phyloP scores from a whole-genome alignment of 352 stramenopile genomes.

The Phytopythium aichiense region DNA sequence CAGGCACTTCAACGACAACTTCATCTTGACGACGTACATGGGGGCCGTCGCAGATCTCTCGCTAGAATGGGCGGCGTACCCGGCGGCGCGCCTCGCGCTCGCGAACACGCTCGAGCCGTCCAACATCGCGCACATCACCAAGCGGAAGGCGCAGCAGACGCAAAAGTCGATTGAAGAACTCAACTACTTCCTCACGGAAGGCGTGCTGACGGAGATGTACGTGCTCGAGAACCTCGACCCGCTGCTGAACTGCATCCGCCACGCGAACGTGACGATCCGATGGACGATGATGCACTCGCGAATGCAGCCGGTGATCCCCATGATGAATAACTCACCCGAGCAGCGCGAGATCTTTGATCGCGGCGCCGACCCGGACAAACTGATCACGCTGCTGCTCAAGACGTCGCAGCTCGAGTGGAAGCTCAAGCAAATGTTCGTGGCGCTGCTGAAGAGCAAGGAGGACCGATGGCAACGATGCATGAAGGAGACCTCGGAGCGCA shows the following conservation, averaged over 20 bases:
- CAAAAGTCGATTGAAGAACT: conserved; percentile 86
- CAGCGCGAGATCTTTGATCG: conserved; percentile 83
- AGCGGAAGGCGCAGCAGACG: conserved; percentile 85
- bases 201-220: conserved; percentile 91
- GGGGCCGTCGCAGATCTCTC: conserved; percentile 91
- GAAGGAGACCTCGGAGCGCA: conserved; percentile 85
- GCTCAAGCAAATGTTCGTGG: conserved; percentile 92
- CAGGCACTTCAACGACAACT: conserved; percentile 96
- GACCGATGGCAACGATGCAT: conserved; percentile 89
- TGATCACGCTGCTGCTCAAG: conserved; percentile 92
- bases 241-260: conserved; percentile 89
- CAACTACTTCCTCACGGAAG: conserved; percentile 89
- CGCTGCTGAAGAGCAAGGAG: conserved; percentile 89
- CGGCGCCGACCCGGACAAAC: conserved; percentile 74
- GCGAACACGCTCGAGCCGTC: conserved; percentile 84
- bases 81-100: conserved; percentile 85
- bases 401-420: conserved; percentile 94
- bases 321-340: conserved; percentile 84
- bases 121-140: conserved; percentile 88
- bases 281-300: conserved; percentile 95
- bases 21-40: conserved; percentile 95
- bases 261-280: conserved; percentile 91
- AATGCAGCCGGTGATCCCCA: conserved; percentile 79
- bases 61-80: conserved; percentile 91
- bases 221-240: conserved; percentile 91